phyloP scores from a whole-genome alignment of 345 rosid species.

The Aurinia saxatilis region DNA sequence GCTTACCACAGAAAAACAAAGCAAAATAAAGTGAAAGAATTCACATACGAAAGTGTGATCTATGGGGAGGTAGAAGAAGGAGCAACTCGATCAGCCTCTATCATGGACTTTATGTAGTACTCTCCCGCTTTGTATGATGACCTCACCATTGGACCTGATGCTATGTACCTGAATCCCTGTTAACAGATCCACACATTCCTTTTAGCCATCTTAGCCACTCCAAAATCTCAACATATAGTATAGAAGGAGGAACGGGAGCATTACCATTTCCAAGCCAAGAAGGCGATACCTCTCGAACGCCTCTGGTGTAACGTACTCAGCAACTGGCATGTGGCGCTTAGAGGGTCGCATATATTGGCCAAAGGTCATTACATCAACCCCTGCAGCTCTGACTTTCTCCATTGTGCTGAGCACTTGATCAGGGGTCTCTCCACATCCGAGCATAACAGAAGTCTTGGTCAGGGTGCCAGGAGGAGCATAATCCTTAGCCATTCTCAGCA shows the following conservation, averaged over 20 bases:
- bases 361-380: constrained; percentile 97
- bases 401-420: constrained; percentile 83
- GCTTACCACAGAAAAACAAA: constrained; percentile 11
- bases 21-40: constrained; percentile 12
- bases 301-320: constrained; percentile 89
- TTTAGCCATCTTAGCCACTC: not conserved
- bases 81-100: constrained; percentile 77
- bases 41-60: constrained; percentile 19
- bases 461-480: constrained; percentile 73
- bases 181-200: not conserved
- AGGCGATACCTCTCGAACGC: constrained; percentile 80
- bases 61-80: constrained; percentile 30
- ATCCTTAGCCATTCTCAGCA: constrained; percentile 79
- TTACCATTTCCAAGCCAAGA: constrained; percentile 97
- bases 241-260: not conserved
- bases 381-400: constrained; percentile 96
- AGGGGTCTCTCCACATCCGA: constrained; percentile 99
- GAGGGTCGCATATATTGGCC: constrained; percentile 99
- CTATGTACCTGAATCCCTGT: constrained; percentile 96
- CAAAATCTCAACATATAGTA: not conserved
- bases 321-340: constrained; percentile 93
- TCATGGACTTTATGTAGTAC: constrained; percentile 96
- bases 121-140: constrained; percentile 99
- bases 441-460: constrained; percentile 92
- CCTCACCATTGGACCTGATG: constrained; percentile 98